Base-by-base conservation (phyloP, 192 early-diverging fungal genomes). In the Coemansia reversa region DNA sequence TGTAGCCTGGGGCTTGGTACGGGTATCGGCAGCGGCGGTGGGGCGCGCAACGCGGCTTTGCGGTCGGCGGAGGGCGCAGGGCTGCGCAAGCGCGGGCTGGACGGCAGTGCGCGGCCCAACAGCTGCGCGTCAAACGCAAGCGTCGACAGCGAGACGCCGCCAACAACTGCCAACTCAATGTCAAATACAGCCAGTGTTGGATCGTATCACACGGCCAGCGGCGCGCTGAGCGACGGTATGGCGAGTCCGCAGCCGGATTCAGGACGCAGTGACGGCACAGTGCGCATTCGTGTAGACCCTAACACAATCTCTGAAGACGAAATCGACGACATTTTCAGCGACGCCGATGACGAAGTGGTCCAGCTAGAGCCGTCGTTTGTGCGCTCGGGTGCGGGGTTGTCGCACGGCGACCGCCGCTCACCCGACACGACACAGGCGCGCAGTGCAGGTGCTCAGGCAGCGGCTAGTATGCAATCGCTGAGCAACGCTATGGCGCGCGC, bases 291-390 rank as follows among this genome's bases (percentile, higher is more conserved):
- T 29, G 72, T 70, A 16, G 72, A 80, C 55, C 68, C 67, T 0
- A 54, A 42, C 20, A 53, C 68, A 11, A 62, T 71, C 24, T 49
- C 67, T 19, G 69, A 71, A 56, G 59, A 67, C 30, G 58, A 68
- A 27, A 66, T 74, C n/a, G 77, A 80, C 27, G 77, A 71, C 18
- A 80, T 80, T 3, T 80, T 80, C n/a, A 80, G 72, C 65, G 77
- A 80, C 49, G 54, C 64, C 2, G 77, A 80, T 27, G 74, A 76
- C 19, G 68, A 70, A 7, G 45, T 74, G 5, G 69, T 80, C 8
- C 77, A 80, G 58, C 42, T 64, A 45, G 77, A 80, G 58, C 77
- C 77, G 0, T 80, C 77, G 52, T 80, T 59, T 42, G 74, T 65
- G 58, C 64, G 67, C 39, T 56, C 67, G 11, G 77, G 67, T n/a